phyloP scores from a whole-genome alignment of 352 stramenopile species.

The Pythium graminicola region DNA sequence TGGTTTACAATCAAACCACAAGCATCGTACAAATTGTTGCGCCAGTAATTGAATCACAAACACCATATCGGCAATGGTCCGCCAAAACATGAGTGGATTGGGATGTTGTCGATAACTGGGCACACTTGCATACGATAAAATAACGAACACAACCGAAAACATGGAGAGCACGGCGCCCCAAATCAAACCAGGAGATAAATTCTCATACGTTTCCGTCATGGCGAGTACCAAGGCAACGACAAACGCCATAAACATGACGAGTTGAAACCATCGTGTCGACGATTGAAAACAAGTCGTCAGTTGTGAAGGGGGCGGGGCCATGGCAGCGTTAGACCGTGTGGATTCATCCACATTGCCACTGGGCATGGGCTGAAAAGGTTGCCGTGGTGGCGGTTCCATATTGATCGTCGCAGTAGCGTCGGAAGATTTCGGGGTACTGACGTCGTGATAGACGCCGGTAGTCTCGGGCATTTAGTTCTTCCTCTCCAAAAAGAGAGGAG shows the following conservation, averaged over 20 bases:
- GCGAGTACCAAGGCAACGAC: slow-evolving; percentile 50
- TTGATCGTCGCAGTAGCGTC: neutral
- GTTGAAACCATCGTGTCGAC: slow-evolving; percentile 78
- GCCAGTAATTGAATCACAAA: slow-evolving; percentile 78
- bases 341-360: neutral
- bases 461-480: slow-evolving; percentile 5
- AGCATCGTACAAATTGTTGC: slow-evolving; percentile 73
- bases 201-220: slow-evolving; percentile 59
- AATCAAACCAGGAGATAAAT: slow-evolving; percentile 74
- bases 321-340: neutral
- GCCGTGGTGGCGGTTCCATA: neutral
- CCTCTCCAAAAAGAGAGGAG: neutral
- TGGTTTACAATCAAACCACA: slow-evolving; percentile 76
- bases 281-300: slow-evolving; percentile 60
- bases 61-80: slow-evolving; percentile 76
- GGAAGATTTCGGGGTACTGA: slow-evolving; percentile 18
- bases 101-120: slow-evolving; percentile 77
- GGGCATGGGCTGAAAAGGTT: neutral
- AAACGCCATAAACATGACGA: slow-evolving; percentile 79
- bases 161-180: slow-evolving; percentile 76
- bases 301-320: neutral
- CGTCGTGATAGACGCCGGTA: slow-evolving; percentile 10
- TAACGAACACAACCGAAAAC: slow-evolving; percentile 85
- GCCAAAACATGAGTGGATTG: slow-evolving; percentile 86
- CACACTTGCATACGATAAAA: slow-evolving; percentile 76